A percentile compares a stretch with the other conserved stretches of the same genome.
Evolutionary conservation across 768 basidiomycete genomes (phyloP).

Genomic region (Kwoniella europaea): DNA sequence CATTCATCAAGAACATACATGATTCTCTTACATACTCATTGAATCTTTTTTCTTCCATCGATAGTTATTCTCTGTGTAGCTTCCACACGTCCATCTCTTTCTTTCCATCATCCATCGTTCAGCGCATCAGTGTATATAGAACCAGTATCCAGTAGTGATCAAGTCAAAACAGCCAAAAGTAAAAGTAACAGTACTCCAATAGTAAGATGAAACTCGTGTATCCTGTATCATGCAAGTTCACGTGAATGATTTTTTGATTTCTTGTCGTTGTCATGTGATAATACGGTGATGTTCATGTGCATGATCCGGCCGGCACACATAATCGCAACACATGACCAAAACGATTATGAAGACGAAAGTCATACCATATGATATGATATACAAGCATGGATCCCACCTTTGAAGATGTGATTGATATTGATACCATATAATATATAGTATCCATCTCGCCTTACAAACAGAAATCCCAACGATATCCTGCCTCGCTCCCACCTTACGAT

Average conservation of each 20-base stretch:
- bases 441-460: too few species aligned
- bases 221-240: conserved; percentile 1
- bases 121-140: neutral
- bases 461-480: too few species aligned
- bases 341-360: too few species aligned
- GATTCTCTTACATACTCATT: neutral
- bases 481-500: too few species aligned
- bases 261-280: neutral
- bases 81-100: neutral
- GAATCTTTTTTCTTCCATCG: neutral
- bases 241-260: neutral
- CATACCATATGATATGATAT: neutral
- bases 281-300: neutral
- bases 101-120: neutral
- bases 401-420: neutral
- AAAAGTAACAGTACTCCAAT: neutral
- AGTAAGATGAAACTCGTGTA: neutral
- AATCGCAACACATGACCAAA: neutral
- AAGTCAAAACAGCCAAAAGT: conserved; percentile 1
- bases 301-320: conserved; percentile 13
- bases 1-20: neutral
- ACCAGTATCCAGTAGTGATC: neutral
- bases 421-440: too few species aligned
- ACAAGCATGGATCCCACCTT: too few species aligned
- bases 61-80: neutral